Percentiles rank a stretch among this genome's conserved stretches.
These are phyloP conservation scores for Gastrolobium villosum DNA, from an alignment of 306 rosid genomes.

Conservation along the genomic window DNA sequence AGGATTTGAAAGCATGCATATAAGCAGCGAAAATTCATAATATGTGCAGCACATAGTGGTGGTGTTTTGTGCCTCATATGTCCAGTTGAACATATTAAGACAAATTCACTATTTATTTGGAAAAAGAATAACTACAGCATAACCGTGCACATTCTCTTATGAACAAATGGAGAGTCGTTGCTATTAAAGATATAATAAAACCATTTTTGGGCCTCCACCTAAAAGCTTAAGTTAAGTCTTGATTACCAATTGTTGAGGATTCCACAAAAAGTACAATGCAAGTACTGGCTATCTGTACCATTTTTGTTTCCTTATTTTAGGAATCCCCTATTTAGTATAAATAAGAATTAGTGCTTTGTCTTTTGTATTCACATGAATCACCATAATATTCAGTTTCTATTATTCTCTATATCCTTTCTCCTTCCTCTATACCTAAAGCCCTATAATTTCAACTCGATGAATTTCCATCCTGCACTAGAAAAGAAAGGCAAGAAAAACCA, in stretches of 20 bases:
- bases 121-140: conserved; percentile 14
- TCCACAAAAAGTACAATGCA: background rate
- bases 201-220: background rate
- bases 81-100: conserved; percentile 6
- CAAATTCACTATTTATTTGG: conserved; percentile 1
- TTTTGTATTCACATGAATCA: too few relatives aligned
- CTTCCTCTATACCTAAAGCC: too few relatives aligned
- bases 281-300: conserved; percentile 12
- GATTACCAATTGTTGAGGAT: background rate
- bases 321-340: too few relatives aligned
- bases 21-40: conserved; percentile 20
- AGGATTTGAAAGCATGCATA: conserved; percentile 29
- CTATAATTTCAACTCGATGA: background rate
- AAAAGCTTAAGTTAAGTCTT: background rate
- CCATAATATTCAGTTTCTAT: too few relatives aligned
- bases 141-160: conserved; percentile 14
- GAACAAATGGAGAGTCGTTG: conserved; percentile 28
- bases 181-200: background rate
- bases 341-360: too few relatives aligned
- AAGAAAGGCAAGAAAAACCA: too few relatives aligned
- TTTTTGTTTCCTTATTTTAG: too few relatives aligned
- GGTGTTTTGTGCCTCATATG: conserved; percentile 5
- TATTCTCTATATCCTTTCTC: too few relatives aligned
- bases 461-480: background rate
- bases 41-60: conserved; percentile 1